phyloP scores from a whole-genome alignment of 805 yeast species.

The Brettanomyces anomalus region DNA sequence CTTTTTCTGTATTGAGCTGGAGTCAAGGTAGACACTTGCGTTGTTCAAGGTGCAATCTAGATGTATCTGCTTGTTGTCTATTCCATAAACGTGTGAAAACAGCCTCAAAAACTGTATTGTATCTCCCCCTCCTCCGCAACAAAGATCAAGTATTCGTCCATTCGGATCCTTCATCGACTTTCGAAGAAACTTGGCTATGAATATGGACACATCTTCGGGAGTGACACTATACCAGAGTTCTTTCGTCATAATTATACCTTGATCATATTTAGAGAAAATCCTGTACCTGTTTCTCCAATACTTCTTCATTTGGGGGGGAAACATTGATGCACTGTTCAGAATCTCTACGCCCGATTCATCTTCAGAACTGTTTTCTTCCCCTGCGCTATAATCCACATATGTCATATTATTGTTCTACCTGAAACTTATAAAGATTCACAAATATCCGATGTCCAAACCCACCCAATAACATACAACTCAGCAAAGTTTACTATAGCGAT shows the following conservation, averaged over 20 bases:
- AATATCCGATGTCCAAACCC: too few relatives aligned
- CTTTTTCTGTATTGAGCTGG: conserved; percentile 35
- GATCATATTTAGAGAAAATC: conserved; percentile 55
- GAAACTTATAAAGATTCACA: too few relatives aligned
- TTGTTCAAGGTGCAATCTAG: conserved; percentile 61
- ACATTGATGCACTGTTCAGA: conserved; percentile 6
- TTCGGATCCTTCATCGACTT: conserved; percentile 84
- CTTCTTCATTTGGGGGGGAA: conserved; percentile 27
- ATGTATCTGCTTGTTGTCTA: conserved; percentile 54
- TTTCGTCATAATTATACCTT: conserved; percentile 58
- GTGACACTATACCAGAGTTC: conserved; percentile 88
- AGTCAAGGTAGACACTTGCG: conserved; percentile 41
- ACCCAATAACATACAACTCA: too few relatives aligned
- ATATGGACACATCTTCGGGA: conserved; percentile 63
- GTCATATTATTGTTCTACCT: too few relatives aligned
- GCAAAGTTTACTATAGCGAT: too few relatives aligned
- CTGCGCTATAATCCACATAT: too few relatives aligned
- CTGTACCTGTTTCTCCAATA: conserved; percentile 56
- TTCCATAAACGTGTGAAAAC: conserved; percentile 49
- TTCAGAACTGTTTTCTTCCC: not conserved
- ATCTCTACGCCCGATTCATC: not conserved
- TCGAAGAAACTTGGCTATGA: conserved; percentile 43
- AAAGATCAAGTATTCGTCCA: conserved; percentile 68
- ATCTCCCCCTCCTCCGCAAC: conserved; percentile 89
- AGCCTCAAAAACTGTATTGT: conserved; percentile 60